Base-by-base conservation (phyloP, 805 yeast species). In the Henningerozyma blattae region DNA sequence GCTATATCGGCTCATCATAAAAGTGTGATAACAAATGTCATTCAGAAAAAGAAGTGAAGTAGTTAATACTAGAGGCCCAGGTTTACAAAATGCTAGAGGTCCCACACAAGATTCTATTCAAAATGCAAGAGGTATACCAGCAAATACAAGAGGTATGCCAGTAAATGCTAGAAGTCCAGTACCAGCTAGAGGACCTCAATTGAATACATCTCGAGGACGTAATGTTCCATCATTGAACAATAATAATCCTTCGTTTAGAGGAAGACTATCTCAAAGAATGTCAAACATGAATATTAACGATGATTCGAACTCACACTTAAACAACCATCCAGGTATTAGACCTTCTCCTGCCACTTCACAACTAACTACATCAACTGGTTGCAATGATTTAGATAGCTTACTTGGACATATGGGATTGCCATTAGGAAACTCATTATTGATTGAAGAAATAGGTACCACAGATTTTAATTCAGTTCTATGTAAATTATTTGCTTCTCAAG, bases 321-420 rank as follows among this genome's bases (percentile, higher is more conserved):
- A 37, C 9, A 32, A 35, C 14, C 59, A 75, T 50, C 77, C 77
- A 0, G 86, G 81, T 3, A 62, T 81, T 2, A 67, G 76, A 41
- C 94, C 96, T 0, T 86, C 96, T 0, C 60, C 77, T 2, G 52
- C 54, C 0, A 77, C 86, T 4, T 77, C 94, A 3, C 77, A 72
- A 35, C 77, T 81, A 0, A 72, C 86, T 1, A 67, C 79, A 1
- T 83, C 96, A 1, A 78, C 94, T 0, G 96, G 96, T 2, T 68
- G 79, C 17, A 52, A 65, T 6, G 87, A 84, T 48, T 54, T 89
- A 16, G 97, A 89, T 54, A 72, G 67, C 42, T 56, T 83, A 3
- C 51, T 89, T 33, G 72, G 70, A 1, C 97, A 89, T 54, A 79
- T 73, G 36, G 98, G 98, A 1, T 52, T 87, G 13, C 97, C 97